phyloP scores from a whole-genome alignment of 2,329 filamentous ascomycete genomes.

The Fusarium robinianum region DNA sequence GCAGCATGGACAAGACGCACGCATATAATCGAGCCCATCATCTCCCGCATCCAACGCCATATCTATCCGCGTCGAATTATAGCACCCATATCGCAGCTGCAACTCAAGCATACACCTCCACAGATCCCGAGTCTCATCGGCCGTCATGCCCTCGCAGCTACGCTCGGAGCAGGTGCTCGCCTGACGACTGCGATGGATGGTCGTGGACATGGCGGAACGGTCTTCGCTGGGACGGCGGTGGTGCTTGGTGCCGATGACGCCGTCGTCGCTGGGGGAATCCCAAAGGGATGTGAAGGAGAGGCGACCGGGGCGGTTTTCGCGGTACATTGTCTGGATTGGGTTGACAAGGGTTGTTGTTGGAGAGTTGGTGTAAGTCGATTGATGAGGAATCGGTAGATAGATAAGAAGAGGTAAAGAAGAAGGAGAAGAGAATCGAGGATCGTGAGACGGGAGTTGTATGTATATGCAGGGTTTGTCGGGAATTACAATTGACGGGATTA shows the following conservation, averaged over 20 bases:
- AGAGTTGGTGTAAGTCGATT: neutral
- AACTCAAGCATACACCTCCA: conserved; percentile 56
- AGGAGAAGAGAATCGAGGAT: no score
- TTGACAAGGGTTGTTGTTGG: conserved; percentile 1
- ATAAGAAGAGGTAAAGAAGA: neutral
- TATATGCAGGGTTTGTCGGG: no score
- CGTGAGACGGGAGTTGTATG: no score
- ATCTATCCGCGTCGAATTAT: conserved; percentile 54
- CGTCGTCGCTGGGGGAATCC: conserved; percentile 26
- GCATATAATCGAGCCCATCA: conserved; percentile 47
- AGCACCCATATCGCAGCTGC: conserved; percentile 53
- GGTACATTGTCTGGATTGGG: conserved; percentile 34
- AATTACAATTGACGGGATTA: conserved; percentile 7
- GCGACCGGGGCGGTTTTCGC: conserved; percentile 27
- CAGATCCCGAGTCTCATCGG: conserved; percentile 47
- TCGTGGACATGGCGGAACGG: conserved; percentile 1
- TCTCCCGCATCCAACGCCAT: conserved; percentile 50
- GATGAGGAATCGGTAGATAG: neutral
- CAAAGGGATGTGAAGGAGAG: conserved; percentile 30
- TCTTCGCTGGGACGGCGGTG: conserved; percentile 10
- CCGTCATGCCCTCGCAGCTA: conserved; percentile 41
- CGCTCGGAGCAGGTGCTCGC: conserved; percentile 38
- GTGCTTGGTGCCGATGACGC: conserved; percentile 18
- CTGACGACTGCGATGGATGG: conserved; percentile 27
- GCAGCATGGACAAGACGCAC: conserved; percentile 41